A percentile compares a stretch with the other conserved stretches of the same genome.
Evolutionary conservation across 805 yeast genomes (phyloP).

Genomic region (Hanseniaspora opuntiae): DNA sequence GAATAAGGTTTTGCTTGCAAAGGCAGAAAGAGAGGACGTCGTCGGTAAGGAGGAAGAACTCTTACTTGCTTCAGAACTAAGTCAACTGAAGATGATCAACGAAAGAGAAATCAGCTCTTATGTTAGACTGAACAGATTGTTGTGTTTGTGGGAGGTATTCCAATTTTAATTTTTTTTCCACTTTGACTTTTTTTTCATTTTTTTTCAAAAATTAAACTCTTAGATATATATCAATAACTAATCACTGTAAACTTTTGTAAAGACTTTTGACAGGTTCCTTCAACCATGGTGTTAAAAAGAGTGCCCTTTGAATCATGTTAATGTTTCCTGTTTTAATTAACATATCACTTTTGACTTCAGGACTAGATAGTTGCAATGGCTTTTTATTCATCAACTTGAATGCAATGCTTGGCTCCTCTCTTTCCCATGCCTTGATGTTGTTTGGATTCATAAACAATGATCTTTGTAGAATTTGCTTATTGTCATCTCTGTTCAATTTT

Average conservation of each 20-base stretch:
- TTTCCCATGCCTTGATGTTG: constrained; percentile 54
- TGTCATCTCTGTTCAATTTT: constrained; percentile 24
- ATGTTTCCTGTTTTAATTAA: constrained; percentile 39
- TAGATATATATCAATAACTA: constrained; percentile 20
- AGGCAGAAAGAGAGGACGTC: constrained; percentile 82
- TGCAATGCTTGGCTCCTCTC: constrained; percentile 44
- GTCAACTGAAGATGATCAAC: constrained; percentile 51
- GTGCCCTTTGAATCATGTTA: constrained; percentile 51
- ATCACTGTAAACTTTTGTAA: constrained; percentile 14
- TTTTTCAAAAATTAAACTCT: background rate
- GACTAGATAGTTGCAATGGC: constrained; percentile 34
- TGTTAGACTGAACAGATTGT: constrained; percentile 42
- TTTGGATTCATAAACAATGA: constrained; percentile 64
- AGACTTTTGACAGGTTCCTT: constrained; percentile 21
- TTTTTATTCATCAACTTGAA: constrained; percentile 42
- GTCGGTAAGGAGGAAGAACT: constrained; percentile 66
- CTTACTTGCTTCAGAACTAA: constrained; percentile 59
- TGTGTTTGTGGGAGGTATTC: constrained; percentile 45
- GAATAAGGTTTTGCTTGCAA: constrained; percentile 55
- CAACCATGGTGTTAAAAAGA: constrained; percentile 49
- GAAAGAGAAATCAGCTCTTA: constrained; percentile 42
- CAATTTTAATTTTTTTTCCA: constrained; percentile 22
- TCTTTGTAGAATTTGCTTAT: constrained; percentile 41
- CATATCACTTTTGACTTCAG: constrained; percentile 25
- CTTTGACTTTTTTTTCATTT: background rate